A percentile compares a stretch with the other conserved stretches of the same genome.
phyloP scores from a whole-genome alignment of 1,284 basidiomycete species.

The Cryptococcus wingfieldii region DNA sequence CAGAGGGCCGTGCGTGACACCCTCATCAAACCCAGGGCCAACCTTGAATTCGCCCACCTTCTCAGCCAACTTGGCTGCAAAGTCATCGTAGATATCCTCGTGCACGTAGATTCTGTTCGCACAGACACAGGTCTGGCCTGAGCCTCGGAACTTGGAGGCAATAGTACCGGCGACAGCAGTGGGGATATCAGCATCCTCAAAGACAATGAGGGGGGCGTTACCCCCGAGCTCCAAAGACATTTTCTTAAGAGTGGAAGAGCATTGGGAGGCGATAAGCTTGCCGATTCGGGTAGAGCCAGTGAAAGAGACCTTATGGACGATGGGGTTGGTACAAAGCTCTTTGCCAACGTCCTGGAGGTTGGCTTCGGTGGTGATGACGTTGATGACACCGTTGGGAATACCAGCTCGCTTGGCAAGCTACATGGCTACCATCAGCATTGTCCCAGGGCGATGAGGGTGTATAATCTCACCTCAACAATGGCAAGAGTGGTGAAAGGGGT shows the following conservation, averaged over 20 bases:
- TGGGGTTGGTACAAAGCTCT: slow-evolving; percentile 43
- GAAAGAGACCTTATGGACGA: slow-evolving; percentile 74
- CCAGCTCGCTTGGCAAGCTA: slow-evolving; percentile 78
- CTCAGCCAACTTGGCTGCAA: slow-evolving; percentile 39
- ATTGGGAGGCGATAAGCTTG: slow-evolving; percentile 79
- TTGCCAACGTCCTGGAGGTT: slow-evolving; percentile 43
- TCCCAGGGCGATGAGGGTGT: neutral
- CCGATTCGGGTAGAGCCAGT: slow-evolving; percentile 88
- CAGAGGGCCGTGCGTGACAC: slow-evolving; percentile 85
- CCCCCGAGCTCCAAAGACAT: slow-evolving; percentile 65
- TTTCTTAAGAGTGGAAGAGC: slow-evolving; percentile 85
- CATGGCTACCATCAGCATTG: neutral
- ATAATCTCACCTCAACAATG: slow-evolving; percentile 35
- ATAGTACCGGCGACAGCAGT: slow-evolving; percentile 90
- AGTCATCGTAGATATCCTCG: slow-evolving; percentile 47
- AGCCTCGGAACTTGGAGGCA: slow-evolving; percentile 83
- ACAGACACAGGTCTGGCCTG: slow-evolving; percentile 73
- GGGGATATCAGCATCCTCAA: slow-evolving; percentile 92
- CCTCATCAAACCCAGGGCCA: slow-evolving; percentile 79
- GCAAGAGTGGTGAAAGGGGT: slow-evolving; percentile 93
- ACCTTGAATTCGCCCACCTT: slow-evolving; percentile 82
- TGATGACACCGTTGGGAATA: slow-evolving; percentile 90
- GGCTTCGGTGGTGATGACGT: slow-evolving; percentile 66
- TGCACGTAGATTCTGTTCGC: slow-evolving; percentile 47
- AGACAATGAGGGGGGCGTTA: slow-evolving; percentile 58